phyloP scores from a whole-genome alignment of 2,329 filamentous ascomycete species.

The Xylariaceae sp. region DNA sequence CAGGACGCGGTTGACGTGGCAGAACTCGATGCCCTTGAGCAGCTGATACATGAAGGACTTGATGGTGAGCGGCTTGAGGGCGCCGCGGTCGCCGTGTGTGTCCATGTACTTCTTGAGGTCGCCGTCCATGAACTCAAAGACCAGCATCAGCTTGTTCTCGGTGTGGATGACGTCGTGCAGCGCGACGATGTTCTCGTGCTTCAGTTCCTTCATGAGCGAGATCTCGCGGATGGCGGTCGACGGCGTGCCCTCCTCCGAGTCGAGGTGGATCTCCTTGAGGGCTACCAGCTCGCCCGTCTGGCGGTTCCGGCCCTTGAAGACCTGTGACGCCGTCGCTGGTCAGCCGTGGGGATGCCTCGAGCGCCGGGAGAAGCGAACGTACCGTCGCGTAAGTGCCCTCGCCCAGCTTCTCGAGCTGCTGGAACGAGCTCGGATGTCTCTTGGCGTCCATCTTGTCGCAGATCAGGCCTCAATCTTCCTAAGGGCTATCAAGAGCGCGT shows the following conservation, averaged over 20 bases:
- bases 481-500: no score
- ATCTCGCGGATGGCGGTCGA: slow-evolving; percentile 98
- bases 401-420: slow-evolving; percentile 97
- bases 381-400: slow-evolving; percentile 98
- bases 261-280: slow-evolving; percentile 96
- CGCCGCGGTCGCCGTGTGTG: slow-evolving; percentile 78
- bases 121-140: slow-evolving; percentile 98
- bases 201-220: slow-evolving; percentile 97
- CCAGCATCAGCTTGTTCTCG: slow-evolving; percentile 98
- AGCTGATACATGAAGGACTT: slow-evolving; percentile 99
- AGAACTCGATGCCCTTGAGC: slow-evolving; percentile 91
- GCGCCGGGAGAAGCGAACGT: slow-evolving; percentile 26
- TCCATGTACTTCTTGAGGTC: slow-evolving; percentile 99
- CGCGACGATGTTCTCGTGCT: slow-evolving; percentile 96
- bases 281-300: slow-evolving; percentile 96
- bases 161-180: slow-evolving; percentile 99
- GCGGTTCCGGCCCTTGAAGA: slow-evolving; percentile 96
- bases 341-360: slow-evolving; percentile 13
- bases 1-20: slow-evolving; percentile 92
- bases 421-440: slow-evolving; percentile 90
- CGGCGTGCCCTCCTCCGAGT: slow-evolving; percentile 95
- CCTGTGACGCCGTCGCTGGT: slow-evolving; percentile 41
- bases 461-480: no score
- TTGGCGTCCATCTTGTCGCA: slow-evolving; percentile 77
- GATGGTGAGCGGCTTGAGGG: slow-evolving; percentile 82